These are phyloP conservation scores for Anisodus tanguticus DNA, from an alignment of 257 asterid genomes.

Conservation along the genomic window DNA sequence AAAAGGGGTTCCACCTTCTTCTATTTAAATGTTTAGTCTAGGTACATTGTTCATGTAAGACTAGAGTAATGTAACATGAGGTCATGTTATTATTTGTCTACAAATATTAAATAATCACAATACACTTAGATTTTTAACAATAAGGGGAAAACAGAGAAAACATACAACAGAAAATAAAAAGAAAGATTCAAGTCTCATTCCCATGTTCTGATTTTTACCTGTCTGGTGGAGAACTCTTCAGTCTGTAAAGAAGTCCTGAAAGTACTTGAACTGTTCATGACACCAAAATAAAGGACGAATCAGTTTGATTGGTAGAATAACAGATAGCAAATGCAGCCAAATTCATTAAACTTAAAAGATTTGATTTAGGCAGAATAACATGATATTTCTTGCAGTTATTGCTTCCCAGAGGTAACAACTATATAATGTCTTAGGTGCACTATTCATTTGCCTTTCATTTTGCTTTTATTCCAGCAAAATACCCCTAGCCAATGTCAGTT, in stretches of 20 bases:
- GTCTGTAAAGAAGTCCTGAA: conserved; percentile 74
- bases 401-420: neutral
- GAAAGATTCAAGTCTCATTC: neutral
- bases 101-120: neutral
- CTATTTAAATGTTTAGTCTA: neutral
- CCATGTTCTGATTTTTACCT: conserved; percentile 46
- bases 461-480: neutral
- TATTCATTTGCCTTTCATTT: neutral
- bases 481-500: neutral
- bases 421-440: neutral
- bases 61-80: neutral
- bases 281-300: neutral
- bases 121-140: neutral
- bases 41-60: neutral
- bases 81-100: neutral
- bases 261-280: conserved; percentile 45
- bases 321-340: neutral
- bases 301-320: neutral
- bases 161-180: neutral
- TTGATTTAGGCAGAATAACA: too few relatives aligned
- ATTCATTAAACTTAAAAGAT: neutral
- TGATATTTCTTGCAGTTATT: neutral
- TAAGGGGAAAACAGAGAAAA: too few relatives aligned
- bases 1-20: neutral
- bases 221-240: conserved; percentile 74